phyloP scores from a whole-genome alignment of 2,329 filamentous ascomycete genomes.

The Cercospora zeina region DNA sequence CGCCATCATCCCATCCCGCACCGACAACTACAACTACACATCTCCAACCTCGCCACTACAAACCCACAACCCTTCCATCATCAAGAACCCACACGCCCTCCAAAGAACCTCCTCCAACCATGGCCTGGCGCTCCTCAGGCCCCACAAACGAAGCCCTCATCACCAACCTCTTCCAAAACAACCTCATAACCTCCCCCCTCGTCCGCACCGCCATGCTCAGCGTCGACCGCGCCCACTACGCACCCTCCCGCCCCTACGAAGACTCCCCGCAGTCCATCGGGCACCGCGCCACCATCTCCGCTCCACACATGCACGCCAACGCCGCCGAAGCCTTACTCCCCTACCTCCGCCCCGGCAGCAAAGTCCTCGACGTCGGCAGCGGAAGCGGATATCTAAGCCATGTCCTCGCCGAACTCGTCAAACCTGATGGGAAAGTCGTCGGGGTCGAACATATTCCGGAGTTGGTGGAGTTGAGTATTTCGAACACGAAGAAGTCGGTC shows the following conservation, averaged over 20 bases:
- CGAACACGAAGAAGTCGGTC: conserved; percentile 49
- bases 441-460: conserved; percentile 54
- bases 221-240: conserved; percentile 86
- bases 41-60: not conserved
- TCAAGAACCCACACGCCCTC: not conserved
- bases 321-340: conserved; percentile 64
- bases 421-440: conserved; percentile 43
- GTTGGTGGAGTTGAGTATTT: conserved; percentile 45
- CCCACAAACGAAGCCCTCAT: conserved; percentile 72
- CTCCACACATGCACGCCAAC: conserved; percentile 71
- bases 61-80: not conserved
- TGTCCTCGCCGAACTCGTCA: conserved; percentile 76
- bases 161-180: conserved; percentile 70
- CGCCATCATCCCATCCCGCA: not conserved
- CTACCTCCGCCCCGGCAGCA: conserved; percentile 54
- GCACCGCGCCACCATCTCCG: conserved; percentile 67
- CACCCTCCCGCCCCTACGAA: conserved; percentile 68
- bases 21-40: no score
- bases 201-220: conserved; percentile 80
- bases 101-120: conserved; percentile 46
- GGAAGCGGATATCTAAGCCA: conserved; percentile 76
- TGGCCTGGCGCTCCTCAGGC: conserved; percentile 91
- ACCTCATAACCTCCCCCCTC: conserved; percentile 68
- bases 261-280: conserved; percentile 71
- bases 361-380: conserved; percentile 52